phyloP scores from a whole-genome alignment of 1,284 basidiomycete genomes.

The Moesziomyces sp. region DNA sequence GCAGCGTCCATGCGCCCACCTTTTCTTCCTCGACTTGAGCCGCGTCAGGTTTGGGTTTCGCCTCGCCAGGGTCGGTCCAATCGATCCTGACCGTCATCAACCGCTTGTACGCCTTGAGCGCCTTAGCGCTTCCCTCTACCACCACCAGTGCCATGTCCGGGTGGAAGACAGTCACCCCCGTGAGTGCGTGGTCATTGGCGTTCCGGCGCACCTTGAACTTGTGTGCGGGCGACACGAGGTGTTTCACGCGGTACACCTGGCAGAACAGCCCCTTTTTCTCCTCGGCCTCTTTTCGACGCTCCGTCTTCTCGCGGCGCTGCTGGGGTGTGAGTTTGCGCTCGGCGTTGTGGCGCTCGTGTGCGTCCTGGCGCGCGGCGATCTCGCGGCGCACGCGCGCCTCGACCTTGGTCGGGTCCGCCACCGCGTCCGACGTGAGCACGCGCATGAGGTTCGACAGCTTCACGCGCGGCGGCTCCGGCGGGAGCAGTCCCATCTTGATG shows the following conservation, averaged over 20 bases:
- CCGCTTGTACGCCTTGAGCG: conserved; percentile 86
- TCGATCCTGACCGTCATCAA: conserved; percentile 88
- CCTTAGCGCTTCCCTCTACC: conserved; percentile 89
- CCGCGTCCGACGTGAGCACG: conserved; percentile 93
- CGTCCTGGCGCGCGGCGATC: conserved; percentile 86
- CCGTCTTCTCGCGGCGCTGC: conserved; percentile 84
- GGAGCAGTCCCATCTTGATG: conserved; percentile 93
- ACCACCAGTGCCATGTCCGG: conserved; percentile 88
- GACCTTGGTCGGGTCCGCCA: conserved; percentile 95
- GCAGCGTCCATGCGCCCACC: conserved; percentile 50
- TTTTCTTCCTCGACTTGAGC: conserved; percentile 68
- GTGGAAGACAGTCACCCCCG: conserved; percentile 89
- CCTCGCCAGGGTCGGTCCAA: conserved; percentile 85
- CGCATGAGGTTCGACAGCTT: conserved; percentile 97
- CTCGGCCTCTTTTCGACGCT: conserved; percentile 70
- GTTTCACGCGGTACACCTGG: conserved; percentile 86
- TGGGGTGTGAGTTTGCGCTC: conserved; percentile 92
- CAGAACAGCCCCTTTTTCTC: conserved; percentile 87
- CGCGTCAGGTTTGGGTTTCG: conserved; percentile 69
- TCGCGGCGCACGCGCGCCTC: conserved; percentile 93
- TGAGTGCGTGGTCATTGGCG: conserved; percentile 87
- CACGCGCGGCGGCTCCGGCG: conserved; percentile 95
- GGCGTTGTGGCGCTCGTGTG: conserved; percentile 89
- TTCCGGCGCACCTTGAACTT: conserved; percentile 97
- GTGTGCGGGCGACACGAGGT: conserved; percentile 89